Conservation (phyloP, 306 rosid species). For the Astragalus membranaceus region DNA sequence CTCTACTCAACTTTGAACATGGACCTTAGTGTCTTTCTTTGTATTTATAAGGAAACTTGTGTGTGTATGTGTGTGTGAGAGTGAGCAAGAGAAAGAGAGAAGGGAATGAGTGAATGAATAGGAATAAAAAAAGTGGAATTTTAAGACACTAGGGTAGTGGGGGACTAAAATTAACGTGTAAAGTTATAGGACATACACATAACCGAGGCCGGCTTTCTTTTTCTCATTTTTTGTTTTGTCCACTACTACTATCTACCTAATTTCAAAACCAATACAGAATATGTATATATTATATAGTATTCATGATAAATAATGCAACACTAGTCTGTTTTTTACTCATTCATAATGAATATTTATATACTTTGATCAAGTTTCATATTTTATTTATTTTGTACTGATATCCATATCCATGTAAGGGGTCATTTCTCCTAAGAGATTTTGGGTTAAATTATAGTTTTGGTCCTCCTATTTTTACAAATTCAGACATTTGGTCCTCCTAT, state of each 20-base stretch:
- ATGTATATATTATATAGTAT: no score
- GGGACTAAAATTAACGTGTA: constrained; percentile 25
- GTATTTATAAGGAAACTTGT: constrained; percentile 22
- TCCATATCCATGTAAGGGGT: no score
- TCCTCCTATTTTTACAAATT: no score
- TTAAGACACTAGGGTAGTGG: not conserved
- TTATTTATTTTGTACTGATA: no score
- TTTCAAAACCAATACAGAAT: not conserved
- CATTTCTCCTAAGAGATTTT: no score
- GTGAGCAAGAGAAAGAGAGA: not conserved
- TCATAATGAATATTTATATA: not conserved
- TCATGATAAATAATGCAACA: not conserved
- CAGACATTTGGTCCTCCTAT: no score
- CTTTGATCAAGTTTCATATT: not conserved
- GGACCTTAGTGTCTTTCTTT: not conserved
- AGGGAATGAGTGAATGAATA: not conserved
- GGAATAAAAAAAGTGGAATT: not conserved
- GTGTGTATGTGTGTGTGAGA: not conserved
- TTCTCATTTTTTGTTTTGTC: constrained; percentile 17
- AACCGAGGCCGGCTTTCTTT: constrained; percentile 27
- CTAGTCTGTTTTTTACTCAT: not conserved
- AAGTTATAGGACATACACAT: constrained; percentile 5
- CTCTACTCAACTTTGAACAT: not conserved
- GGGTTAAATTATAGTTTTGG: no score
- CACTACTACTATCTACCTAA: not conserved